A percentile compares a stretch with the other conserved stretches of the same genome.
phyloP scores from a whole-genome alignment of 495 filamentous ascomycete species.

The Pyrenula massariospora region DNA sequence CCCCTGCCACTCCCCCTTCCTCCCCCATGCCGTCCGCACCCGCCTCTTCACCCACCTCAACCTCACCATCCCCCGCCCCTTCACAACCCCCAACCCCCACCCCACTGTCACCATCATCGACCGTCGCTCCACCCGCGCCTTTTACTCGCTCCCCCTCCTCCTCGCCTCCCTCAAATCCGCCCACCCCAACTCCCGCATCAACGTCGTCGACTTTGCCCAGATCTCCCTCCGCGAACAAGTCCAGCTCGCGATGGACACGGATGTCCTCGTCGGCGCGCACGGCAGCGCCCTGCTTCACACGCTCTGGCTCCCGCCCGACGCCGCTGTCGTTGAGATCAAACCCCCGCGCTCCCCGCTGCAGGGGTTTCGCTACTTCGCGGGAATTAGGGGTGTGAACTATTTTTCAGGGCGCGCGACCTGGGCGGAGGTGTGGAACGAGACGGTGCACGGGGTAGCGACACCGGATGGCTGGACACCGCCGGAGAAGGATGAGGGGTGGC shows the following conservation, averaged over 20 bases:
- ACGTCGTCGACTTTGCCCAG: conserved; percentile 14
- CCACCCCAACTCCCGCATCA: conserved; percentile 10
- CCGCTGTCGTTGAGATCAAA: conserved; percentile 16
- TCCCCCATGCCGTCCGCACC: too few species aligned
- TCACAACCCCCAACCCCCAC: conserved; percentile 51
- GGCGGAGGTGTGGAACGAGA: too few species aligned
- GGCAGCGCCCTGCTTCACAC: conserved; percentile 17
- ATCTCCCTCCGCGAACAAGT: conserved; percentile 14
- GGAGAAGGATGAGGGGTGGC: too few species aligned
- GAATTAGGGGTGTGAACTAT: conserved; percentile 7
- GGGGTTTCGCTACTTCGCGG: conserved; percentile 13
- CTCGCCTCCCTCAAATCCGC: too few species aligned
- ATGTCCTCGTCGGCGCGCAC: conserved; percentile 17
- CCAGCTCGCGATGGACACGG: conserved; percentile 9
- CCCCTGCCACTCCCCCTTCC: too few species aligned
- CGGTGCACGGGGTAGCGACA: too few species aligned
- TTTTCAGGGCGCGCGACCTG: too few species aligned
- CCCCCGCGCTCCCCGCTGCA: conserved; percentile 10
- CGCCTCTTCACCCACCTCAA: too few species aligned
- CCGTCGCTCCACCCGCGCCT: conserved; percentile 31
- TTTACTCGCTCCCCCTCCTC: conserved; percentile 9
- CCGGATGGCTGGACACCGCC: too few species aligned
- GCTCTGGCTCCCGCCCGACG: conserved; percentile 11
- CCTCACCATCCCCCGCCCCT: conserved; percentile 10
- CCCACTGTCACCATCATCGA: conserved; percentile 54